Percentiles rank a stretch among this genome's conserved stretches.
These are phyloP conservation scores for Hippophae rhamnoides DNA, from an alignment of 306 rosid genomes.

Conservation along the genomic window DNA sequence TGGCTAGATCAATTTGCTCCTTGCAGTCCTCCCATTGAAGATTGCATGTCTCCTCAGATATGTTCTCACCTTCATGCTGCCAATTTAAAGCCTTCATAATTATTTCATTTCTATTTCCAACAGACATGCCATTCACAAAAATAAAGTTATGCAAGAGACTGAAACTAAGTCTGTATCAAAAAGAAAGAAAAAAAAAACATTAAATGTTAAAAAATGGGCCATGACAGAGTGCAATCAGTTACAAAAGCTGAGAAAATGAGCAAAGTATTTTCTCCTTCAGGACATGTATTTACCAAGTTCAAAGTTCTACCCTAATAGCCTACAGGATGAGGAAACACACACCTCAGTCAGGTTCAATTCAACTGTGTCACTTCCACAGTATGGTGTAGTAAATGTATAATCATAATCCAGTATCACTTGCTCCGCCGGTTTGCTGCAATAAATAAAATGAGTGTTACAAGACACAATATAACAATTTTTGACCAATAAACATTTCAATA, in stretches of 20 bases:
- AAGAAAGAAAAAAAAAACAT: no score
- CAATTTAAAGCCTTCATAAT: background rate
- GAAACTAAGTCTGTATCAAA: no score
- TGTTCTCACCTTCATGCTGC: conserved; percentile 32
- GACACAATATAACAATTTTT: conserved; percentile 15
- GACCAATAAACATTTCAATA: conserved; percentile 4
- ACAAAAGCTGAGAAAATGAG: background rate
- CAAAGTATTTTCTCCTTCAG: background rate
- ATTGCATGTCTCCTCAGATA: conserved; percentile 31
- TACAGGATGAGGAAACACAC: conserved; percentile 6
- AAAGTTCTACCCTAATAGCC: background rate
- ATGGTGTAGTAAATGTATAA: conserved; percentile 90
- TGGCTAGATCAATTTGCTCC: conserved; percentile 67
- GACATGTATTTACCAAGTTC: background rate
- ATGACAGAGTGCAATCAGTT: no score
- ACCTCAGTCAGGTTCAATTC: conserved; percentile 50
- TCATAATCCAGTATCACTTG: conserved; percentile 88
- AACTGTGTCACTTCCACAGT: conserved; percentile 64
- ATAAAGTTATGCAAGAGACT: background rate
- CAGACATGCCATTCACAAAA: background rate
- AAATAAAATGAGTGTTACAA: conserved; percentile 17
- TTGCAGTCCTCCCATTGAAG: conserved; percentile 74
- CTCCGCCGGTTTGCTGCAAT: conserved; percentile 80
- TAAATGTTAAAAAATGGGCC: no score
- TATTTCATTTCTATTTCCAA: background rate